Evolutionary conservation across 2,329 filamentous ascomycete genomes (phyloP).

Genomic region (Bertia moriformis): DNA sequence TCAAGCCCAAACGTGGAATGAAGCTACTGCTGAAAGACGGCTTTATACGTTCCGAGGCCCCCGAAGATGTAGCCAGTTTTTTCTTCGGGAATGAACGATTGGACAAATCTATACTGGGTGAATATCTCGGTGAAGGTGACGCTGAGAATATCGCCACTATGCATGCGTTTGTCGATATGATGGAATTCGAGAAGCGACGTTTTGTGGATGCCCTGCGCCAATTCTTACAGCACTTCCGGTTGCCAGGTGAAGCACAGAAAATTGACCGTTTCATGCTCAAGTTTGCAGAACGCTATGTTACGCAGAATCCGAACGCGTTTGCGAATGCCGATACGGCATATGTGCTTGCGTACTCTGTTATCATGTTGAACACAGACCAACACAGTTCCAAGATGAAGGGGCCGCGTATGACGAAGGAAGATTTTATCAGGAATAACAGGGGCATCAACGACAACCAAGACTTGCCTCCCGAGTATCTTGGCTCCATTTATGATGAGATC

Average conservation of each 20-base stretch:
- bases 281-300: conserved; percentile 90
- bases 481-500: conserved; percentile 85
- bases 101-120: conserved; percentile 83
- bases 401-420: conserved; percentile 76
- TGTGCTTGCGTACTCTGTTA: conserved; percentile 88
- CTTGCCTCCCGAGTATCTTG: conserved; percentile 81
- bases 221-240: conserved; percentile 85
- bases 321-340: conserved; percentile 97
- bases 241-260: conserved; percentile 94
- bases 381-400: conserved; percentile 74
- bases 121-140: conserved; percentile 88
- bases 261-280: conserved; percentile 99
- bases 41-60: conserved; percentile 68
- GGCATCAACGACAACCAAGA: conserved; percentile 96
- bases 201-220: conserved; percentile 86
- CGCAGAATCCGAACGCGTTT: conserved; percentile 90
- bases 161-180: conserved; percentile 91
- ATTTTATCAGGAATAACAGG: conserved; percentile 98
- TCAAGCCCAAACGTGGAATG: conserved; percentile 88
- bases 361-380: conserved; percentile 88
- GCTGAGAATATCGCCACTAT: conserved; percentile 89
- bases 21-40: conserved; percentile 71
- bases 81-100: conserved; percentile 67
- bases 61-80: conserved; percentile 74
- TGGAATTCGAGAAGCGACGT: conserved; percentile 82